Evolutionary conservation across 441 rosid genomes (phyloP).

Genomic region (Manihot esculenta): DNA sequence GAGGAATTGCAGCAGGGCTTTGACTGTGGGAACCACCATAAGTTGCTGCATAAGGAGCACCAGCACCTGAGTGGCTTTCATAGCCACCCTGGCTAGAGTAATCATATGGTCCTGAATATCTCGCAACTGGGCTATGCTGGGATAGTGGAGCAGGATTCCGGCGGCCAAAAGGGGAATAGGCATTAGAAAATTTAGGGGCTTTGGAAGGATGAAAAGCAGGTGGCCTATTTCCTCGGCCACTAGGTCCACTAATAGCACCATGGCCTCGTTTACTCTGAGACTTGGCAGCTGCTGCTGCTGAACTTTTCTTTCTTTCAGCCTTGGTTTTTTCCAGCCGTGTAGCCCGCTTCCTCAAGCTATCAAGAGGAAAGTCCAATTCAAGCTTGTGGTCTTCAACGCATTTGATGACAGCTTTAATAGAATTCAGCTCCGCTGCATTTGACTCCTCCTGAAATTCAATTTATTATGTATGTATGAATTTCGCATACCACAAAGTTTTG

Average conservation of each 20-base stretch:
- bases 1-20: constrained; percentile 40
- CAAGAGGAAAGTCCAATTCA: constrained; percentile 44
- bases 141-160: constrained; percentile 35
- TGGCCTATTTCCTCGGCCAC: constrained; percentile 33
- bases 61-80: constrained; percentile 29
- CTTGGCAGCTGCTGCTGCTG: constrained; percentile 31
- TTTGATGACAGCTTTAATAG: constrained; percentile 50
- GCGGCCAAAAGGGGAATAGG: constrained; percentile 34
- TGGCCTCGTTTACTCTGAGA: constrained; percentile 44
- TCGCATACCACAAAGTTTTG: not conserved
- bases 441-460: constrained; percentile 43
- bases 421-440: constrained; percentile 42
- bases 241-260: constrained; percentile 29
- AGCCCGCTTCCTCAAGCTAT: constrained; percentile 42
- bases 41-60: constrained; percentile 31
- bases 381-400: constrained; percentile 63
- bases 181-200: constrained; percentile 41
- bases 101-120: constrained; percentile 38
- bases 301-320: constrained; percentile 44
- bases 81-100: constrained; percentile 43
- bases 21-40: constrained; percentile 36
- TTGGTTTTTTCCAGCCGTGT: constrained; percentile 44
- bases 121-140: constrained; percentile 44
- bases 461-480: not conserved
- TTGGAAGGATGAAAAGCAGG: constrained; percentile 44